A percentile compares a stretch with the other conserved stretches of the same genome.
These are phyloP conservation scores for Pichia kudriavzevii DNA, from an alignment of 1,139 yeast species.

Conservation along the genomic window DNA sequence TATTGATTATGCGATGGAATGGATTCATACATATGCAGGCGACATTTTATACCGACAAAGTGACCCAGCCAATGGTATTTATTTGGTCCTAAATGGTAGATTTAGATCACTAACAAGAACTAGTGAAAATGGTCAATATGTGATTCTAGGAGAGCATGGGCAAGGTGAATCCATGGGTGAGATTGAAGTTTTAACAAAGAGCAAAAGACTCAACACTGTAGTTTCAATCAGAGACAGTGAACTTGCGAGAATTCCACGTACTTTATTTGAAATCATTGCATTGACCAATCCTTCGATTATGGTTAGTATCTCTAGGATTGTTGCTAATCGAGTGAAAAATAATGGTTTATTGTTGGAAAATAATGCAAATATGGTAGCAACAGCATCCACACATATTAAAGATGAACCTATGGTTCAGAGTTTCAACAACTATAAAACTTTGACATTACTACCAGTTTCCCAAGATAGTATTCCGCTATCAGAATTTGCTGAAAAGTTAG, in stretches of 20 bases:
- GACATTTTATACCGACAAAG: slow-evolving; percentile 73
- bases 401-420: slow-evolving; percentile 25
- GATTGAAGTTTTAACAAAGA: slow-evolving; percentile 85
- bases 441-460: slow-evolving; percentile 75
- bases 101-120: slow-evolving; percentile 49
- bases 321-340: slow-evolving; percentile 56
- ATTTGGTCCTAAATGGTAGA: slow-evolving; percentile 84
- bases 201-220: slow-evolving; percentile 62
- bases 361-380: slow-evolving; percentile 19
- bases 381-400: slow-evolving; percentile 22
- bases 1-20: slow-evolving; percentile 87
- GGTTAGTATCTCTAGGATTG: slow-evolving; percentile 82
- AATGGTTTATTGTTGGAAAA: slow-evolving; percentile 11
- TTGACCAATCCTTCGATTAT: slow-evolving; percentile 82
- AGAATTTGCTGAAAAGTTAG: slow-evolving; percentile 72
- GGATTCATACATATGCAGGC: slow-evolving; percentile 90
- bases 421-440: slow-evolving; percentile 58
- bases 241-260: slow-evolving; percentile 85
- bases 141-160: slow-evolving; percentile 70
- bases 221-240: slow-evolving; percentile 93
- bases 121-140: slow-evolving; percentile 16
- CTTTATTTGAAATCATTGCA: slow-evolving; percentile 78
- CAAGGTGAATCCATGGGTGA: slow-evolving; percentile 96
- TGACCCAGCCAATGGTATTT: slow-evolving; percentile 86
- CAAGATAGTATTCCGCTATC: slow-evolving; percentile 67